Conservation (phyloP, 441 rosid species). For the Croton setiger region DNA sequence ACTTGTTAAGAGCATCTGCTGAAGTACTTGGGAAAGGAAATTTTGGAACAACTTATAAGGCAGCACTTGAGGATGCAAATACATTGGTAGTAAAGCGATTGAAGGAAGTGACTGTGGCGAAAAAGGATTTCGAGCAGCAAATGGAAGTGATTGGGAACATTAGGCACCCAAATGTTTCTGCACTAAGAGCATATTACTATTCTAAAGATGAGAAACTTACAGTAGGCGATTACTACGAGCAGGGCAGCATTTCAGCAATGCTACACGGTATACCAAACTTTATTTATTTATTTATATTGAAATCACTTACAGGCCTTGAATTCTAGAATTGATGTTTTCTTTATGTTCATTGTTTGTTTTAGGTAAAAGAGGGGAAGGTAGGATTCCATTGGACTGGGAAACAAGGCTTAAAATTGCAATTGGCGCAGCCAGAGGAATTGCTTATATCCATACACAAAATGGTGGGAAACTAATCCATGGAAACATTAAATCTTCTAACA, state of each 20-base stretch:
- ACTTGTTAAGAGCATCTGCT: conserved; percentile 81
- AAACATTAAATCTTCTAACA: conserved; percentile 78
- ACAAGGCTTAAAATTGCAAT: conserved; percentile 66
- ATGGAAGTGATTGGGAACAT: conserved; percentile 69
- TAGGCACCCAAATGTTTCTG: conserved; percentile 65
- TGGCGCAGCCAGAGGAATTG: conserved; percentile 81
- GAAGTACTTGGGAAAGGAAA: conserved; percentile 92
- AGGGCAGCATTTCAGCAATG: conserved; percentile 56
- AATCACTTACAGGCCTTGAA: not conserved
- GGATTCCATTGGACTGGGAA: conserved; percentile 71
- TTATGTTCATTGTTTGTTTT: conserved; percentile 5
- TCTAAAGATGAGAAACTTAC: conserved; percentile 91
- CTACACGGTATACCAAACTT: conserved; percentile 55
- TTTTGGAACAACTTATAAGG: conserved; percentile 78
- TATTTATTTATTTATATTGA: not conserved
- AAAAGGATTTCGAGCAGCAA: conserved; percentile 78
- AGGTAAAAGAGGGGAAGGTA: conserved; percentile 57
- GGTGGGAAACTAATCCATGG: conserved; percentile 77
- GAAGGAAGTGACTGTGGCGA: conserved; percentile 54
- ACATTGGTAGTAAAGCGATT: conserved; percentile 72
- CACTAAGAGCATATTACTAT: conserved; percentile 74
- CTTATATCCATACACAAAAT: conserved; percentile 54
- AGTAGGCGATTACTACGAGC: conserved; percentile 58
- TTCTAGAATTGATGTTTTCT: not conserved
- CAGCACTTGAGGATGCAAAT: conserved; percentile 67